phyloP scores from a whole-genome alignment of 2,329 filamentous ascomycete species.

The Rutstroemia sp. region DNA sequence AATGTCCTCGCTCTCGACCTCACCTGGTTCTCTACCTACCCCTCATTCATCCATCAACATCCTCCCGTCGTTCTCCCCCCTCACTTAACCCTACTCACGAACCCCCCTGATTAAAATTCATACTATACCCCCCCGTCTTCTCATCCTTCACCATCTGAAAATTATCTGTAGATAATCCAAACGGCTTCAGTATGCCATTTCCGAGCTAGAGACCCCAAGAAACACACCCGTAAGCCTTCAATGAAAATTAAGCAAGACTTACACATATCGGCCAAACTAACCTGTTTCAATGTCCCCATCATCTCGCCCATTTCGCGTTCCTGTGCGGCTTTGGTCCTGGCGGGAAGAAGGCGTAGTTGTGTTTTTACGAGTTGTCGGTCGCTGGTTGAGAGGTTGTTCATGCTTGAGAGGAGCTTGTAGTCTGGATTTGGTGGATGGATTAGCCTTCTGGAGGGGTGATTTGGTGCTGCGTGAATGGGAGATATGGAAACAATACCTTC shows the following conservation, averaged over 20 bases:
- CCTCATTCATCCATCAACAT: no score
- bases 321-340: slow-evolving; percentile 66
- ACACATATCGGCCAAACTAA: slow-evolving; percentile 32
- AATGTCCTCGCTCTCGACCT: no score
- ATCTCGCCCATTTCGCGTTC: slow-evolving; percentile 89
- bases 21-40: no score
- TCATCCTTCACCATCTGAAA: slow-evolving; percentile 93
- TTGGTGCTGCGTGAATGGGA: background rate
- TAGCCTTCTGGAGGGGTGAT: no score
- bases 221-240: slow-evolving; percentile 4
- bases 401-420: slow-evolving; percentile 59
- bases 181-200: slow-evolving; percentile 86
- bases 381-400: slow-evolving; percentile 52
- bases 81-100: background rate
- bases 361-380: slow-evolving; percentile 62
- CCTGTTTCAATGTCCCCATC: slow-evolving; percentile 91
- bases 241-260: background rate
- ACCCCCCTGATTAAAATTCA: slow-evolving; percentile 60
- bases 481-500: slow-evolving; percentile 33
- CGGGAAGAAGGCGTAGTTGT: slow-evolving; percentile 60
- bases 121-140: slow-evolving; percentile 82
- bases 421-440: slow-evolving; percentile 37
- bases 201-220: slow-evolving; percentile 49
- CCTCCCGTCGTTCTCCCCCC: background rate
- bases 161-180: slow-evolving; percentile 88